Evolutionary conservation across 371 early-diverging fungal genomes (phyloP), one percentile per base, ranked within the genome.

Genomic region (Mortierella sp.): DNA sequence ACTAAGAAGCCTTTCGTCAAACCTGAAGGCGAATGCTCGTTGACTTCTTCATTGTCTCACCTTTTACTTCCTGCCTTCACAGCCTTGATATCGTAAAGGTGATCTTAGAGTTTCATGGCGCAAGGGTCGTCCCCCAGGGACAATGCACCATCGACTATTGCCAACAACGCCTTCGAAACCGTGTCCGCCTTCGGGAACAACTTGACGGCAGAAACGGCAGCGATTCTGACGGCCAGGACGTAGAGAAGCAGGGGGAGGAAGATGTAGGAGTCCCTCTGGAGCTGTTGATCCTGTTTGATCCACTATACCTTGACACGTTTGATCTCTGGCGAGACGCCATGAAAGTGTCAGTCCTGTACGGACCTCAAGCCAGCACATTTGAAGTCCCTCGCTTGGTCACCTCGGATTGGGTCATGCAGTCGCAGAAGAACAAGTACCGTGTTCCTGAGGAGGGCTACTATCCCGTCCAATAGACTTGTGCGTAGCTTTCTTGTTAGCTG

Each of bases 341-440:
- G 64, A 73, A 72, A 34, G 70, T 80, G 24, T 75, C 78, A 24
- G 48, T 34, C 1, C 64, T 84, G 2, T 84, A 78, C 40, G 85
- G 81, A 37, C 40, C 77, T n/a, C 34, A 9, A 26, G 71, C 82
- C 34, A 24, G 51, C 21, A 75, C 82, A 3, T 82, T 82, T 64
- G 82, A 76, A 16, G 67, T 79, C 0, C 83, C 83, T 9, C 83
- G 83, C 4, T 50, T 83, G 50, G 83, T 83, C 46, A 83, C 83
- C 4, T 74, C 80, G 13, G 76, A 76, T 44, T 83, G 83, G 83
- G 83, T 83, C 26, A 74, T 57, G 28, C 79, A 74, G 14, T 83
- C 83, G 9, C 72, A 73, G 11, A 73, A 77, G 44, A 73, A 71
- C 44, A 73, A 55, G 40, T 79, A 80, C 28, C 61, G 74, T n/a